These are phyloP conservation scores for Phalaenopsis hybrid DNA, from an alignment of 116 monocot species.

Conservation along the genomic window DNA sequence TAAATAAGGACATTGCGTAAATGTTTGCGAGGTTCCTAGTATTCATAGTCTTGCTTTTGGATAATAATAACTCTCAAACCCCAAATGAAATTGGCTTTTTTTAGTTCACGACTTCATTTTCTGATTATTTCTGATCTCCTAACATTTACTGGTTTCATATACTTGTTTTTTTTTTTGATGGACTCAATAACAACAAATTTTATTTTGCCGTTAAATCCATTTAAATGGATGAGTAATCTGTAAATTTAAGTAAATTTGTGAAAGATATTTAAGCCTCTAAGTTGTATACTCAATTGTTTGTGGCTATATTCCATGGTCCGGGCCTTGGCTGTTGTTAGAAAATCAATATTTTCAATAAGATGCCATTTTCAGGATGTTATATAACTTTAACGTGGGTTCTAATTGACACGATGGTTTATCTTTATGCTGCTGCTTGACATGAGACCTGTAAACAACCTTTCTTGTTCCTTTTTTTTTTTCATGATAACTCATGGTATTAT, in stretches of 20 bases:
- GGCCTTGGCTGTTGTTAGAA: neutral
- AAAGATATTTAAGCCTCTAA: neutral
- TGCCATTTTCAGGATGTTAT: neutral
- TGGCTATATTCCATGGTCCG: neutral
- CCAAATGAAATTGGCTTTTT: too few species aligned
- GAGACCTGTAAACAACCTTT: too few species aligned
- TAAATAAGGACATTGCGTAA: neutral
- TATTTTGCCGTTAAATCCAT: neutral
- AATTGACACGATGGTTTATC: neutral
- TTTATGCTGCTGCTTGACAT: neutral
- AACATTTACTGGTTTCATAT: neutral
- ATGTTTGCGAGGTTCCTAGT: too few species aligned
- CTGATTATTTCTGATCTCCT: neutral
- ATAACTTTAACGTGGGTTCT: neutral
- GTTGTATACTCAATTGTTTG: neutral
- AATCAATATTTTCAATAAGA: neutral
- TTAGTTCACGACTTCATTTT: neutral
- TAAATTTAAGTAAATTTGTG: neutral
- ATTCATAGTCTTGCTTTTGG: too few species aligned
- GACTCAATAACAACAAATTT: neutral
- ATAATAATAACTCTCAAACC: too few species aligned
- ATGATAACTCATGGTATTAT: neutral
- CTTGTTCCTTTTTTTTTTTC: neutral
- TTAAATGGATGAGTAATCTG: neutral
- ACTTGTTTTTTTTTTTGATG: neutral